Evolutionary conservation across 345 rosid species (phyloP), one percentile per base, ranked within the genome.

Genomic region (Sisymbrium irio): DNA sequence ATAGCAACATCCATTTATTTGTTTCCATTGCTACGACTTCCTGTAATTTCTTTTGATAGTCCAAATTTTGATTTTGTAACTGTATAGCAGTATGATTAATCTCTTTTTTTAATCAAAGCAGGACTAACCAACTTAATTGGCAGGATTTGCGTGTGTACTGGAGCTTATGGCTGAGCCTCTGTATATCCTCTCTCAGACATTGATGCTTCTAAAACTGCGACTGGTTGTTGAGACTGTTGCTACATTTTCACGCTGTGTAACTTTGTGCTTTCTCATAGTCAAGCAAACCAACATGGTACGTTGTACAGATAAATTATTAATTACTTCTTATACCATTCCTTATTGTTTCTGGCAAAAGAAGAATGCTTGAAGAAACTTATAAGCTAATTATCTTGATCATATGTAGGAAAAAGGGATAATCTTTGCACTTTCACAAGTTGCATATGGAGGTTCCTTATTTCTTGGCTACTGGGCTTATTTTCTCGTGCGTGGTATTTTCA

Each of bases 101-200:
- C 14, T 45, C 19, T 11, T 3, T 36, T 32, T 46, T 22, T 12
- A 49, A 22, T 37, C 1, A 33, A 32, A 32, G 6, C 27, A 20
- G 58, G 58, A 65, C 59, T 65, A 57, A 65, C 9, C 42, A 18
- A 62, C n/a, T 42, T 60, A 27, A 37, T 71, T 81, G 84, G 75
- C 85, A 92, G 98, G 90, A 51, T 75, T 67, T 80, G 98, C 92
- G 37, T 96, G 99, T 77, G 62, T 92, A 46, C 75, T 92, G 85
- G 98, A 92, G 87, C 83, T 96, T 25, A 39, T 92, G 82, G 96
- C 96, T 8, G 99, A 96, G 83, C 99, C 97, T 3, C 62, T 92
- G 60, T 90, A 85, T 78, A 90, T 92, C 68, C 87, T 96, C 45
- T 89, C 99, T 72, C 97, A 92, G 82, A 87, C 86, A 78, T 82